Conservation (phyloP, 169 alveolate species). For the Cyclospora cayetanensis region DNA sequence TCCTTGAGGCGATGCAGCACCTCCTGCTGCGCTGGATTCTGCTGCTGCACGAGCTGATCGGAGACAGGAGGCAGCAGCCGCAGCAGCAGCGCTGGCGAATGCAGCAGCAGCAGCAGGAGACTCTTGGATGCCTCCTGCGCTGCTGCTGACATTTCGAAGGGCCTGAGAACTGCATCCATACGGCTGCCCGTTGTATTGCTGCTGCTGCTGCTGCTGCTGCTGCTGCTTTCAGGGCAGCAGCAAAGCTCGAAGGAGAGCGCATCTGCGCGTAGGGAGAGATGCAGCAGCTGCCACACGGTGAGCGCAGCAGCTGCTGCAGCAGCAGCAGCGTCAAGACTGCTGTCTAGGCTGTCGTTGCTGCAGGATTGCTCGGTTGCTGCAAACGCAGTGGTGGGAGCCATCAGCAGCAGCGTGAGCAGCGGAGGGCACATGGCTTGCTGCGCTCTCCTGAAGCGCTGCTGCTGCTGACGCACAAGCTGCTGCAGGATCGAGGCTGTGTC, state of each 20-base stretch:
- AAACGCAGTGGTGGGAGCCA: not conserved
- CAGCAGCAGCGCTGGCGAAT: constrained; percentile 13
- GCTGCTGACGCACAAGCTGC: not conserved
- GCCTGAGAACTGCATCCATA: not conserved
- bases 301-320: not conserved
- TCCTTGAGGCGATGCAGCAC: constrained; percentile 32
- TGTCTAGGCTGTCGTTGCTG: not conserved
- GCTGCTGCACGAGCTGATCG: constrained; percentile 17
- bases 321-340: not conserved
- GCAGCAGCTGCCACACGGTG: not conserved
- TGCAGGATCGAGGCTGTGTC: not conserved
- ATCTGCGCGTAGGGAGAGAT: not conserved
- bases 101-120: constrained; percentile 61
- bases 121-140: not conserved
- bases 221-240: constrained; percentile 35
- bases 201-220: constrained; percentile 37
- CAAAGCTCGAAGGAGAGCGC: not conserved
- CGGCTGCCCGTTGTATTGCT: constrained; percentile 41
- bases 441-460: not conserved
- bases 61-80: constrained; percentile 31
- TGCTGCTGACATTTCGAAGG: not conserved
- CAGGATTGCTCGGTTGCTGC: not conserved
- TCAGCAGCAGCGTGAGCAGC: not conserved
- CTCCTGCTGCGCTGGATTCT: constrained; percentile 20
- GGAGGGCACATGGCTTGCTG: not conserved